Percentiles rank a stretch among this genome's conserved stretches.
phyloP scores from a whole-genome alignment of 2,329 filamentous ascomycete genomes.

The Diaporthe capsici region DNA sequence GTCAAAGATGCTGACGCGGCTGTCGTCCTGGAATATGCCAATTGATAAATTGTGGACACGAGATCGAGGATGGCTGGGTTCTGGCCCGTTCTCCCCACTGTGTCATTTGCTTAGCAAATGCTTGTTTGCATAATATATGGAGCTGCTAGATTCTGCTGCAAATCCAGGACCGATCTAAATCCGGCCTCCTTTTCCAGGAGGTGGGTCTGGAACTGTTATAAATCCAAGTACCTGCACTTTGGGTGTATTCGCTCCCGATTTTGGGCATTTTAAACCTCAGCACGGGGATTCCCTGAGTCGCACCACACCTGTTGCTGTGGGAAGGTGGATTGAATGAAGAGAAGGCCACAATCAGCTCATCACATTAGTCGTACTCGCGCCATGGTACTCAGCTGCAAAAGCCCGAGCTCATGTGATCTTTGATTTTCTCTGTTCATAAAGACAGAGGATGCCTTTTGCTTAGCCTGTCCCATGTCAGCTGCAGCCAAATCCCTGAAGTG shows the following conservation, averaged over 20 bases:
- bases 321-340: neutral
- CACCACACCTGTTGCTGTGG: too few species aligned
- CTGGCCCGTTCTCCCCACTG: conserved; percentile 16
- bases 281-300: neutral
- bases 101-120: conserved; percentile 22
- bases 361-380: neutral
- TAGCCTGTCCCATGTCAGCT: neutral
- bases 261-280: neutral
- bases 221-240: neutral
- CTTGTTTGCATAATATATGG: neutral
- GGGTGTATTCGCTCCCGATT: too few species aligned
- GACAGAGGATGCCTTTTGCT: neutral
- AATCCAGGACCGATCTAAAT: neutral
- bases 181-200: neutral
- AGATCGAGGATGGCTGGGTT: neutral
- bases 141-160: neutral
- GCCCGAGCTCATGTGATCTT: neutral
- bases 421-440: neutral
- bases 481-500: neutral
- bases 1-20: neutral
- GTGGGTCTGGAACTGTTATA: too few species aligned
- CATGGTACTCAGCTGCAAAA: neutral
- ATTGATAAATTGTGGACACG: neutral
- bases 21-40: too few species aligned
- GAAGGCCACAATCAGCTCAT: neutral